Evolutionary conservation across 2,329 filamentous ascomycete genomes (phyloP), one percentile per base, ranked within the genome.

Genomic region (Colletotrichum cuscutae): DNA sequence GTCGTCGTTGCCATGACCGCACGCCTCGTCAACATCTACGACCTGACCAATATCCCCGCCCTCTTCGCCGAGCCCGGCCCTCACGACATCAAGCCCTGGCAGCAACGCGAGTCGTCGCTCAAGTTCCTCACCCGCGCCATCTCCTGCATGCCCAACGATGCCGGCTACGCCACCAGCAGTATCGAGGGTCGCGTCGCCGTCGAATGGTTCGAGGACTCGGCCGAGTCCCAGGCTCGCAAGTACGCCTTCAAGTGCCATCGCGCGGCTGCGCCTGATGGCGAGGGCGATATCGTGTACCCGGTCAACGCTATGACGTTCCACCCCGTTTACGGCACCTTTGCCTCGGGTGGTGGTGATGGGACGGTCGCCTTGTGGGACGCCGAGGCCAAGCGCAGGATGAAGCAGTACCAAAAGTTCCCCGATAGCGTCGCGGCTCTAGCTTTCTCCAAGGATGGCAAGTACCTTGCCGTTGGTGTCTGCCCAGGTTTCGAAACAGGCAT

Each of bases 161-260:
- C 93, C 12, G 97, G 97, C 5, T 99, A 98, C 81, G 95, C 96
- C 11, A 96, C 93, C 1, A 94, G 91, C 71, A 95, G 92, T 78
- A 99, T 99, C 78, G 97, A 99, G 81, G 97, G 97, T 5, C 92
- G 97, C 77, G 95, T 99, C 2, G 96, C 95, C 0, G 97, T 99
- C 1, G 97, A 99, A 82, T 98, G 95, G 94, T 98, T 99, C 81
- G 97, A 98, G 80, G 94, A 97, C 19, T 94, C 91, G 5, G 87
- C 91, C 54, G 94, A 96, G 81, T 95, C 94, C 4, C 95, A 98
- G 84, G 93, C 94, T 52, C 90, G 95, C 76, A 98, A 98, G 82
- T 99, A 98, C 82, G 97, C 97, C 15, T 99, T 99, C 90, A 99
- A 99, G 83, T 99, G 97, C 83, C 97, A 99, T 83, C 90, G 97